Conservation (phyloP, 495 filamentous ascomycete genomes). For the Tuber calosporum region DNA sequence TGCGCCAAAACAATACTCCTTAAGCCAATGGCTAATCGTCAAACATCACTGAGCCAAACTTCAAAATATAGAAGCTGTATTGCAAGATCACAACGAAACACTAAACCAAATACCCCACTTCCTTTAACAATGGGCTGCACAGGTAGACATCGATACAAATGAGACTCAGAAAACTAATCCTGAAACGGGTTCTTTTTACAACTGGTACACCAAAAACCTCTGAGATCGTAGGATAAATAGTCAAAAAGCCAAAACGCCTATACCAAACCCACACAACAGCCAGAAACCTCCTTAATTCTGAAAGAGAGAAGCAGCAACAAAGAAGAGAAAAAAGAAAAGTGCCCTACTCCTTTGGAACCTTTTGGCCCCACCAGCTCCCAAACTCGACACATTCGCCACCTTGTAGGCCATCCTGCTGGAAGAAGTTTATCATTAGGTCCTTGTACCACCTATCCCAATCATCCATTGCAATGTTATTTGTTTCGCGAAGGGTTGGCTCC, state of each 20-base stretch:
- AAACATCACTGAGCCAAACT: neutral
- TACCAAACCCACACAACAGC: neutral
- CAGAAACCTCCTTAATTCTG: neutral
- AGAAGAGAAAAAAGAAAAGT: neutral
- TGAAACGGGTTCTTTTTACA: neutral
- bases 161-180: neutral
- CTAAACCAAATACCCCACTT: neutral
- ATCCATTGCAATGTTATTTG: constrained; percentile 74
- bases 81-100: neutral
- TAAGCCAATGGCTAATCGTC: neutral
- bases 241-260: neutral
- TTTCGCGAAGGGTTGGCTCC: constrained; percentile 74
- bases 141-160: neutral
- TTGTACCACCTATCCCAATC: constrained; percentile 91
- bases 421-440: constrained; percentile 74
- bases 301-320: too few relatives aligned
- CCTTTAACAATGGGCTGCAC: neutral
- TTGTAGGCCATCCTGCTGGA: constrained; percentile 67
- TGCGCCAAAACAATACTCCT: neutral
- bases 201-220: constrained; percentile 3
- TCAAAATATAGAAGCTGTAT: neutral
- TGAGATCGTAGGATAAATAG: neutral
- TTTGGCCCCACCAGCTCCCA: constrained; percentile 88
- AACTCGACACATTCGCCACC: constrained; percentile 88
- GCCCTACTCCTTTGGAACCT: constrained; percentile 39